Base-by-base conservation (phyloP, 768 basidiomycete species). In the Scleroderma citrinum region DNA sequence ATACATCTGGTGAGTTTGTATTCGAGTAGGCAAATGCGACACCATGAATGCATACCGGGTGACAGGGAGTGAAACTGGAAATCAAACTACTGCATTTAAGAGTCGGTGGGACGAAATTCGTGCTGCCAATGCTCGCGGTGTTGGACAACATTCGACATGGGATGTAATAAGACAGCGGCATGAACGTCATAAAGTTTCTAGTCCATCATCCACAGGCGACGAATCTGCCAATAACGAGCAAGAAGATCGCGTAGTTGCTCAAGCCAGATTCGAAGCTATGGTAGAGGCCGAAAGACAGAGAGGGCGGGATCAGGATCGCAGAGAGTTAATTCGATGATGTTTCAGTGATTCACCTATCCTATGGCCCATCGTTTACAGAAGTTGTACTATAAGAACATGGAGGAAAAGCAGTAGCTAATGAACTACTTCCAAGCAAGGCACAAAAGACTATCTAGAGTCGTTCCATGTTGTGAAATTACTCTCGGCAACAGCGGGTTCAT, bases 21-120 rank as follows among this genome's bases (percentile, higher is more conserved):
- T 24, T 39, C 35, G 10, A 46, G 13, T 11, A 32, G 16, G 30
- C n/a, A 31, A 19, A 4, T 10, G n/a, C 42, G 4, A 19, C 31
- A 4, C 3, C 10, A 17, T 44, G 4, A 31, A 44, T 21, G n/a
- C 10, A 4, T 20, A 4, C 7, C 17, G 14, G 8, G 43, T 32
- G 29, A 32, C 31, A 32, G 43, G 21, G 19, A 32, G 17, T n/a
- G 21, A 32, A 12, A 19, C n/a, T 19, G 16, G n/a, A 44, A 21
- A 44, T 19, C 30, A n/a, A 5, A 20, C 29, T n/a, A 30, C 40
- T 20, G 47, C 26, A 48, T 49, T 60, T 44, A 51, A 50, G 32
- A 76, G 66, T 45, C 77, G 71, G 51, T 88, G 86, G 86, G 82
- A 85, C 30, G 75, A 82, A 52, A 81, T 88, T 41, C 80, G 85